Conservation (phyloP, 1,284 basidiomycete species). For the Ustilago nuda region DNA sequence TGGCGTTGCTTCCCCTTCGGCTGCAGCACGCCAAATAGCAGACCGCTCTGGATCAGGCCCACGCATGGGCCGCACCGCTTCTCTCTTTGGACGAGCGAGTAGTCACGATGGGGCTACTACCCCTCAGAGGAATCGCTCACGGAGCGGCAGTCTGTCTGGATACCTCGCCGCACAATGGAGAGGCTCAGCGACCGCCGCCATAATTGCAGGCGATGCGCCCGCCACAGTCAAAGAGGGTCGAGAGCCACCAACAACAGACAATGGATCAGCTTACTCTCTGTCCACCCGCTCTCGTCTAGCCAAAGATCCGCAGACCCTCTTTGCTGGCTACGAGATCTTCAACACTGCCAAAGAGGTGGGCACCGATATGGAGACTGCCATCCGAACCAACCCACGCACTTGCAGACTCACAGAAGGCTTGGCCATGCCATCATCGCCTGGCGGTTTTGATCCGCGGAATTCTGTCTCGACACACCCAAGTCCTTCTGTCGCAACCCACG, state of each 20-base stretch:
- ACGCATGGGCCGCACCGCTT: slow-evolving; percentile 24
- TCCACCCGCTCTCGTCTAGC: slow-evolving; percentile 1
- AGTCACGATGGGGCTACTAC: slow-evolving; percentile 49
- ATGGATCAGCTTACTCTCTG: slow-evolving; percentile 6
- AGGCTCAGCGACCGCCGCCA: slow-evolving; percentile 33
- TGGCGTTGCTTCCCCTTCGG: not conserved
- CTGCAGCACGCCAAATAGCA: slow-evolving; percentile 13
- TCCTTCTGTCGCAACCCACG: slow-evolving; percentile 53
- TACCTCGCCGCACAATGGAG: slow-evolving; percentile 32
- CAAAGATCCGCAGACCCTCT: slow-evolving; percentile 8
- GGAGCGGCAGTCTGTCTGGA: slow-evolving; percentile 46
- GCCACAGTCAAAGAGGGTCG: slow-evolving; percentile 24
- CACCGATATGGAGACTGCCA: slow-evolving; percentile 38
- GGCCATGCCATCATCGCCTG: slow-evolving; percentile 22
- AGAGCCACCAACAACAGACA: slow-evolving; percentile 12
- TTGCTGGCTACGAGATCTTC: slow-evolving; percentile 36
- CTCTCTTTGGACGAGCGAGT: slow-evolving; percentile 49
- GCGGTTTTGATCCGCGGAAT: slow-evolving; percentile 50
- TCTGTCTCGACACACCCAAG: slow-evolving; percentile 51
- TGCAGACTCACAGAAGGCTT: slow-evolving; percentile 41
- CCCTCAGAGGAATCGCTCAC: slow-evolving; percentile 31
- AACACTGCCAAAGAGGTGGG: slow-evolving; percentile 18
- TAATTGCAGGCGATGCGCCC: slow-evolving; percentile 16
- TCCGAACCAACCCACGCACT: slow-evolving; percentile 37
- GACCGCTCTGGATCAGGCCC: slow-evolving; percentile 14